These are phyloP conservation scores for Saccharomycopsis fibuligera DNA, from an alignment of 805 yeast genomes.

Conservation along the genomic window DNA sequence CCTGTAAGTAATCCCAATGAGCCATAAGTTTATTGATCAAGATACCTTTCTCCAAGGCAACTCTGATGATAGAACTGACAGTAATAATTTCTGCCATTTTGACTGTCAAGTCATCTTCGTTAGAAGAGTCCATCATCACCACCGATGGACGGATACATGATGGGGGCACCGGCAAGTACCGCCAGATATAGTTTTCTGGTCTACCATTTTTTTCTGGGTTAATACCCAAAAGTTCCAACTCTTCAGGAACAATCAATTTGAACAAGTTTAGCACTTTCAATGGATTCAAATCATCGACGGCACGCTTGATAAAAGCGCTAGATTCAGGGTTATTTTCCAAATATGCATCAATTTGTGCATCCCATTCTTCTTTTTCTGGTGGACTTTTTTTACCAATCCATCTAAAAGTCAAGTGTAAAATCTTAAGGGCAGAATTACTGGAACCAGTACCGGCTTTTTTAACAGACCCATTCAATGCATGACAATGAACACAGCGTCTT, in stretches of 20 bases:
- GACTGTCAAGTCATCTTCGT: conserved; percentile 96
- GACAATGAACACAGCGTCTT: conserved; percentile 82
- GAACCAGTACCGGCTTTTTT: conserved; percentile 91
- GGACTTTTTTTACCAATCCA: conserved; percentile 90
- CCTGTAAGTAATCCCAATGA: conserved; percentile 96
- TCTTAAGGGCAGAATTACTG: conserved; percentile 89
- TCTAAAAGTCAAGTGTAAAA: conserved; percentile 91
- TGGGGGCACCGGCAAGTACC: conserved; percentile 97
- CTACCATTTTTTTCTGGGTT: conserved; percentile 84
- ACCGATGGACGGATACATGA: conserved; percentile 98
- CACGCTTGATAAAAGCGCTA: conserved; percentile 78
- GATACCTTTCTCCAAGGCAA: conserved; percentile 93
- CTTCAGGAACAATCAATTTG: conserved; percentile 77
- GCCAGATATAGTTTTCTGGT: conserved; percentile 96
- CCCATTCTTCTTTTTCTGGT: conserved; percentile 82
- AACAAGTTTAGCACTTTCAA: conserved; percentile 80
- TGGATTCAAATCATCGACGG: conserved; percentile 92
- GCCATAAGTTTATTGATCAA: conserved; percentile 92
- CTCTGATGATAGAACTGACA: conserved; percentile 90
- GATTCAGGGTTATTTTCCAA: conserved; percentile 75
- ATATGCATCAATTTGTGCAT: conserved; percentile 75
- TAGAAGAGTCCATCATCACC: conserved; percentile 81
- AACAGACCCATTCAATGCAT: conserved; percentile 90
- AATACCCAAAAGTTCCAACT: conserved; percentile 88
- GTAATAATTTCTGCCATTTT: conserved; percentile 94